phyloP scores from a whole-genome alignment of 179 eudicot genomes.

The Beta macrorhiza region DNA sequence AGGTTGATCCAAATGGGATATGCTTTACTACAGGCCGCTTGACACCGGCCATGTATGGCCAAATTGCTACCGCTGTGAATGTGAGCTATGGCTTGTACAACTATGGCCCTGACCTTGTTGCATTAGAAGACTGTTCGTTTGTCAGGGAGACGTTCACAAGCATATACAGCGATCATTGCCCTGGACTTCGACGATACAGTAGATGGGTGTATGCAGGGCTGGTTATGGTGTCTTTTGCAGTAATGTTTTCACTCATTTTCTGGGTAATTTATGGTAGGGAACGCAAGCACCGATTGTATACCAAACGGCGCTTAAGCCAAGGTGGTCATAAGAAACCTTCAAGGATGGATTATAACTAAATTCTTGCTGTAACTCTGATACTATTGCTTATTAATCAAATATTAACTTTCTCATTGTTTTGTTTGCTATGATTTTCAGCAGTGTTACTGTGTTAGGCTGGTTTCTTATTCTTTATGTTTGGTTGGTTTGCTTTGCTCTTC shows the following conservation, averaged over 20 bases:
- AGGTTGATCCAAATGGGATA: constrained; percentile 54
- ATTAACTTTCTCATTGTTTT: neutral
- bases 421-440: neutral
- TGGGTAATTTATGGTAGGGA: constrained; percentile 88
- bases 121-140: constrained; percentile 73
- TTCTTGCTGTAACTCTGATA: constrained; percentile 3
- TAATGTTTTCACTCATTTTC: constrained; percentile 73
- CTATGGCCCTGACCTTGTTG: constrained; percentile 69
- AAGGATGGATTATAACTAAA: neutral
- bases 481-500: no score
- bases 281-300: constrained; percentile 64
- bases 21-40: constrained; percentile 75
- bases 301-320: constrained; percentile 40
- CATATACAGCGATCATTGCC: constrained; percentile 55
- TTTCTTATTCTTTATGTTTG: neutral
- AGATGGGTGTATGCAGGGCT: constrained; percentile 70
- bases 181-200: constrained; percentile 62
- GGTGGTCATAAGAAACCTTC: constrained; percentile 24
- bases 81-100: constrained; percentile 67
- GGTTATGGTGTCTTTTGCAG: constrained; percentile 62
- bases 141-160: constrained; percentile 62
- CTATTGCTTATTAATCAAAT: neutral
- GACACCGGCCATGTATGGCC: constrained; percentile 57
- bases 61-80: constrained; percentile 64
- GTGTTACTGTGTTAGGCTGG: neutral